A percentile compares a stretch with the other conserved stretches of the same genome.
Conservation (phyloP, 2,329 filamentous ascomycete species). For the Fusarium azukiicola region DNA sequence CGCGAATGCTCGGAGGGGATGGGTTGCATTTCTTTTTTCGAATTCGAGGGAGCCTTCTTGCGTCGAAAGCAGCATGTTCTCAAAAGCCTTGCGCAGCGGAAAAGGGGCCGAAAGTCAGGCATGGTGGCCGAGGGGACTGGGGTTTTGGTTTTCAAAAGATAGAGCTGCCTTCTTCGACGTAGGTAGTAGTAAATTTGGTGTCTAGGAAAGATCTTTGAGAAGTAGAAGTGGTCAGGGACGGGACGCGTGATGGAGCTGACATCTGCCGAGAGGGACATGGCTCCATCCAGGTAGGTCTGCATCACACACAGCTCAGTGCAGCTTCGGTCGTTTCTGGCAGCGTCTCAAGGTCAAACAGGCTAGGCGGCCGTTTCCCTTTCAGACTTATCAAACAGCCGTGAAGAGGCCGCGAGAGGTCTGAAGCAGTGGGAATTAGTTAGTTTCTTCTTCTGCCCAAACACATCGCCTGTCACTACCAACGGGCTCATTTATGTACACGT, state of each 20-base stretch:
- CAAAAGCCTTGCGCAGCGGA: background rate
- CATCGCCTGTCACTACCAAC: background rate
- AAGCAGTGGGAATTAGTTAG: background rate
- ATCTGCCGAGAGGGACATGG: background rate
- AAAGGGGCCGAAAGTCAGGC: slow-evolving; percentile 5
- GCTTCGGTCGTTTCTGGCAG: background rate
- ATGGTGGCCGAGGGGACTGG: background rate
- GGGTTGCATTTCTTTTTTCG: background rate
- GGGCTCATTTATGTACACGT: background rate
- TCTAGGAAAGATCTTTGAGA: background rate
- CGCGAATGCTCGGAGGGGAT: background rate
- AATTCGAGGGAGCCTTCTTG: background rate
- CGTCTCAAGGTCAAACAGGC: background rate
- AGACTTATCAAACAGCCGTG: background rate
- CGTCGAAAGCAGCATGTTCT: background rate
- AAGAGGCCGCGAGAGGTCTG: background rate
- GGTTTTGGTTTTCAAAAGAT: too few relatives aligned
- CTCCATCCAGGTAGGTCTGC: too few relatives aligned
- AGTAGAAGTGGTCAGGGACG: background rate
- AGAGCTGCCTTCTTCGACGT: background rate
- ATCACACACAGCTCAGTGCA: background rate
- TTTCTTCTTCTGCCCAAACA: background rate
- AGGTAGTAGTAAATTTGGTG: background rate
- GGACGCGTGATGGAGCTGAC: background rate
- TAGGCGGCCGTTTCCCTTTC: too few relatives aligned